phyloP scores from a whole-genome alignment of 1,139 yeast genomes.

The Lodderomyces orthopsilosis region DNA sequence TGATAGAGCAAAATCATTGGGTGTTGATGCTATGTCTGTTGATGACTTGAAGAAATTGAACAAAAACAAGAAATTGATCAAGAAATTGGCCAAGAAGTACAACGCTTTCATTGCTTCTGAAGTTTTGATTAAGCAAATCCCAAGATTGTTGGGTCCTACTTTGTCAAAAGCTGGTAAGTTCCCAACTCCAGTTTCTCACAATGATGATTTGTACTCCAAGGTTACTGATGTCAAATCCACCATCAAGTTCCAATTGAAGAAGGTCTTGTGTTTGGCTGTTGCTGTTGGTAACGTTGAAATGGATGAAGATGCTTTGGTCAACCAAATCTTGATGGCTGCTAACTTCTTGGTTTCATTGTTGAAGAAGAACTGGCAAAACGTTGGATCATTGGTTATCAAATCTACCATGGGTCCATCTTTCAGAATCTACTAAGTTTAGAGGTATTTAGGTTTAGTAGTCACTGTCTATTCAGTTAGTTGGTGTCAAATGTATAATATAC shows the following conservation, averaged over 20 bases:
- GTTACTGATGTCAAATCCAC: conserved; percentile 98
- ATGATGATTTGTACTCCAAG: conserved; percentile 95
- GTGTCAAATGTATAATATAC: conserved; percentile 1
- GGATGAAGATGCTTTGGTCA: conserved; percentile 94
- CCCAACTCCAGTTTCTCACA: conserved; percentile 99
- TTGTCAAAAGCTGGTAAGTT: conserved; percentile 99
- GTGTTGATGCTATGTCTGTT: conserved; percentile 99
- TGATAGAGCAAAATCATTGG: conserved; percentile 99
- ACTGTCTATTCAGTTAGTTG: not conserved
- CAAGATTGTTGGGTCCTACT: conserved; percentile 99
- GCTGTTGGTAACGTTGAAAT: conserved; percentile 99
- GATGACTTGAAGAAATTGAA: conserved; percentile 99
- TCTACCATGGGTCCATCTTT: conserved; percentile 99
- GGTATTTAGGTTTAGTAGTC: conserved; percentile 11
- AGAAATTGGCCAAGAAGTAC: conserved; percentile 99
- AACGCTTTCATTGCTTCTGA: conserved; percentile 99
- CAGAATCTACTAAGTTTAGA: conserved; percentile 84
- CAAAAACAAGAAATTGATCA: conserved; percentile 99
- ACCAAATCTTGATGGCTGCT: conserved; percentile 98
- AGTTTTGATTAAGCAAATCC: conserved; percentile 98
- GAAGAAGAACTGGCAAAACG: conserved; percentile 99
- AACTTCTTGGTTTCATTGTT: conserved; percentile 99
- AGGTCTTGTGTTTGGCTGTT: conserved; percentile 84
- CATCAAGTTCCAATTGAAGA: conserved; percentile 99
- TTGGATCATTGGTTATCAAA: conserved; percentile 98